Evolutionary conservation across 306 rosid genomes (phyloP), one percentile per base, ranked within the genome.

Genomic region (Castanea mollissima): DNA sequence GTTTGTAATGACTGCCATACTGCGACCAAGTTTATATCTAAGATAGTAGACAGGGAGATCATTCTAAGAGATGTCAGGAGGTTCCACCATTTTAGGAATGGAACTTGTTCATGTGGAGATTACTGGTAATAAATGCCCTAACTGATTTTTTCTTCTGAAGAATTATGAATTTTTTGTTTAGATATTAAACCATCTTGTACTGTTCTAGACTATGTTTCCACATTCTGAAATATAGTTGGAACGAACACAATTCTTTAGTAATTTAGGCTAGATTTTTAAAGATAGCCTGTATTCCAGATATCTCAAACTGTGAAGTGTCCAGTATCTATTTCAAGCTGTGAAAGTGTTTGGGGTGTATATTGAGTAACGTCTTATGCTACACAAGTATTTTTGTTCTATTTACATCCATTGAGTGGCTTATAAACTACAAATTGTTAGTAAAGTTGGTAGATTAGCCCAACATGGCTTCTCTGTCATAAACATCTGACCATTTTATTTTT

Each of bases 11-110:
- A 94, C 73, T 94, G 97, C 67, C 97, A 94, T 69, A 79, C 67
- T 74, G 97, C 97, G 31, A 81, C 90, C 14, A 94, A 92, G 72
- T 77, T 85, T 71, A 90, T 94, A 82, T 94, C 99, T 18, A 92
- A 90, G 86, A 85, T 92, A 21, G 74, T 82, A 80, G 80, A 83
- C 23, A 90, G 98, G 80, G 93, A 90, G 80, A 94, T 94, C 75
- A 85, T 94, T 79, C 78, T 94, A 46, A 92, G 99, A 84, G 99
- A 94, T 85, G 93, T 91, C n/a, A 91, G 90, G 80, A 87, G 99
- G 82, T 94, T 94, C 84, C 98, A 94, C 86, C 97, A 91, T 90
- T 94, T 94, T 83, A 90, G 69, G 78, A 86, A 91, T 69, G 98
- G 97, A 58, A 78, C 80, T 77, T 94, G 97, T 86, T 94, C 98